A percentile compares a stretch with the other conserved stretches of the same genome.
These are phyloP conservation scores for Colletotrichum magnum DNA, from an alignment of 2,329 filamentous ascomycete genomes.

Conservation along the genomic window DNA sequence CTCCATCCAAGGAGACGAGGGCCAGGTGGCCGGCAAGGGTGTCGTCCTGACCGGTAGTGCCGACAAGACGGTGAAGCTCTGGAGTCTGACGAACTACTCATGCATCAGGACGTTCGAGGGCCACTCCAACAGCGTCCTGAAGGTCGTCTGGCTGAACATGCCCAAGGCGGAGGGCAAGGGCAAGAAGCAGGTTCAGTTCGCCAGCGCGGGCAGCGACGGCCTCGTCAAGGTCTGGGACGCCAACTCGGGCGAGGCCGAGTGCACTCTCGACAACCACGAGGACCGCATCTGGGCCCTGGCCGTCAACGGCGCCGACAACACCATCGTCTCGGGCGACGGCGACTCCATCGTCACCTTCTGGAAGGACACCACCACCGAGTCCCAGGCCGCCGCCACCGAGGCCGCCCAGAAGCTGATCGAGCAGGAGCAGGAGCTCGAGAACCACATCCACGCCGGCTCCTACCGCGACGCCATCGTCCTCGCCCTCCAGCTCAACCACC, in stretches of 20 bases:
- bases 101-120: constrained; percentile 96
- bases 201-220: constrained; percentile 92
- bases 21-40: constrained; percentile 82
- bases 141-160: constrained; percentile 86
- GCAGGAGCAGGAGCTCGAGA: constrained; percentile 94
- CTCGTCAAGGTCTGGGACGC: constrained; percentile 98
- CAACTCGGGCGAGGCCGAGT: constrained; percentile 85
- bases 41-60: constrained; percentile 91
- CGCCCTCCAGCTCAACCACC: constrained; percentile 94
- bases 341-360: constrained; percentile 97
- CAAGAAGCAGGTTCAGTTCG: constrained; percentile 78
- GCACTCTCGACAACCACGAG: constrained; percentile 96
- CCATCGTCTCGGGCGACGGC: constrained; percentile 89
- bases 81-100: constrained; percentile 92
- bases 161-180: constrained; percentile 62
- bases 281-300: constrained; percentile 95
- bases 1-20: constrained; percentile 78
- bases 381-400: constrained; percentile 79
- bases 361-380: constrained; percentile 89
- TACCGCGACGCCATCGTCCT: constrained; percentile 95
- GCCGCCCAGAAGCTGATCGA: constrained; percentile 87
- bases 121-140: constrained; percentile 94
- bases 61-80: constrained; percentile 96
- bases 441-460: constrained; percentile 88
- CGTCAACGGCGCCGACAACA: constrained; percentile 76